These are phyloP conservation scores for Colletotrichum sp. DNA, from an alignment of 2,329 filamentous ascomycete genomes.

Conservation along the genomic window DNA sequence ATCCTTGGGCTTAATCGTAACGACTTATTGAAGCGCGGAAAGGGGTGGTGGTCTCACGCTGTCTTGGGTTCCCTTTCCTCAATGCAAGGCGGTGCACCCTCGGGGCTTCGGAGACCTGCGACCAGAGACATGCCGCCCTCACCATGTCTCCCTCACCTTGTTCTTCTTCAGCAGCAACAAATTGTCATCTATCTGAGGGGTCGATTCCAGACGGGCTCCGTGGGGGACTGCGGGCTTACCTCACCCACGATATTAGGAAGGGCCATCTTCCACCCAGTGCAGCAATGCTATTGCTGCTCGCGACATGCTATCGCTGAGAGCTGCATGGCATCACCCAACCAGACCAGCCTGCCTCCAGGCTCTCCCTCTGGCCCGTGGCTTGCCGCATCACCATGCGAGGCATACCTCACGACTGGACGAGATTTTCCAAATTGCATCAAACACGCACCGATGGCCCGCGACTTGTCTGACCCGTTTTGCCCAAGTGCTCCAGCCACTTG, in stretches of 20 bases:
- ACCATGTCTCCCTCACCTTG: neutral
- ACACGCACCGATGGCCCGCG: neutral
- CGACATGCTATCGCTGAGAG: neutral
- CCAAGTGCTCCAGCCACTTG: neutral
- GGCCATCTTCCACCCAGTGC: neutral
- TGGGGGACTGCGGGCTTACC: neutral
- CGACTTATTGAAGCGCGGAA: conserved; percentile 1
- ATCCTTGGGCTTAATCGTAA: neutral
- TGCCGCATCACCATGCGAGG: neutral
- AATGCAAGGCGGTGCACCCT: neutral
- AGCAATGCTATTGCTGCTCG: neutral
- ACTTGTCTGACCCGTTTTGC: conserved; percentile 7
- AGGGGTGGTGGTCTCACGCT: conserved; percentile 3
- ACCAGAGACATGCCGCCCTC: neutral
- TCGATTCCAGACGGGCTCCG: neutral
- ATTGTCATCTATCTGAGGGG: neutral
- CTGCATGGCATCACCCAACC: neutral
- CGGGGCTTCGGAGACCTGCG: conserved; percentile 8
- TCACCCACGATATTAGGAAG: neutral
- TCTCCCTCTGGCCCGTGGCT: neutral
- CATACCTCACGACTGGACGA: neutral
- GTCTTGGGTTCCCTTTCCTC: neutral
- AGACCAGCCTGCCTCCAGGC: neutral
- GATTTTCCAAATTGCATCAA: conserved; percentile 1
- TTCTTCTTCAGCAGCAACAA: neutral